Percentiles rank a stretch among this genome's conserved stretches.
These are phyloP conservation scores for Puccinia polysora DNA, from an alignment of 1,284 basidiomycete species.

Conservation along the genomic window DNA sequence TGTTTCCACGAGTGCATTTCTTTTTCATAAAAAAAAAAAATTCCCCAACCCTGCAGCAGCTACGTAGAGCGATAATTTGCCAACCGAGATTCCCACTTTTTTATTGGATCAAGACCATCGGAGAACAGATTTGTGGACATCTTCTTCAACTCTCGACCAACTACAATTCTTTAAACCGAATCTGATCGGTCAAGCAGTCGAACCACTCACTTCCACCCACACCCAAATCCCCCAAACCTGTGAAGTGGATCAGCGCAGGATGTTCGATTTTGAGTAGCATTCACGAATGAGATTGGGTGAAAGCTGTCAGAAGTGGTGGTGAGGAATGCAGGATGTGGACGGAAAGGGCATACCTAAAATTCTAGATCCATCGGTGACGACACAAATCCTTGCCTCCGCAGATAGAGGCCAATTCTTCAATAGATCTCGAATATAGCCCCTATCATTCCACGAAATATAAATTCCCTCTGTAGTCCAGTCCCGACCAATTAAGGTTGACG, in stretches of 20 bases:
- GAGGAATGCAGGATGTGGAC: not conserved
- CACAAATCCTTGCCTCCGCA: slow-evolving; percentile 71
- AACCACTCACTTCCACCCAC: slow-evolving; percentile 50
- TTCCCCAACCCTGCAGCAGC: slow-evolving; percentile 70
- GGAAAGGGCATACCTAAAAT: slow-evolving; percentile 65
- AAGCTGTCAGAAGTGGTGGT: not conserved
- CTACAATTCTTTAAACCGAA: not conserved
- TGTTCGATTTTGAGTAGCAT: not conserved
- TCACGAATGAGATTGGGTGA: not conserved
- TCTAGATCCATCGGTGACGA: slow-evolving; percentile 80
- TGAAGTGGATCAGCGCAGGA: not conserved
- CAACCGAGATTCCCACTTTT: slow-evolving; percentile 82
- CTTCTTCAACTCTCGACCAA: not conserved
- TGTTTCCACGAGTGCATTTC: not conserved
- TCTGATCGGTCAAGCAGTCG: not conserved
- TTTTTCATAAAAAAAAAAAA: not conserved
- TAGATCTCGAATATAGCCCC: slow-evolving; percentile 68
- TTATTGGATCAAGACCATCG: too few relatives aligned
- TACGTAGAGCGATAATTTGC: slow-evolving; percentile 85
- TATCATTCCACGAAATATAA: slow-evolving; percentile 80
- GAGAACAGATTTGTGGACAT: not conserved
- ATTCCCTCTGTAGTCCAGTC: slow-evolving; percentile 26
- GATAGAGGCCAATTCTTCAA: slow-evolving; percentile 71
- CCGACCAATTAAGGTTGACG: slow-evolving; percentile 6
- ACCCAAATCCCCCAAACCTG: slow-evolving; percentile 70